Conservation (phyloP, 345 rosid species). For the Boechera divaricarpa region DNA sequence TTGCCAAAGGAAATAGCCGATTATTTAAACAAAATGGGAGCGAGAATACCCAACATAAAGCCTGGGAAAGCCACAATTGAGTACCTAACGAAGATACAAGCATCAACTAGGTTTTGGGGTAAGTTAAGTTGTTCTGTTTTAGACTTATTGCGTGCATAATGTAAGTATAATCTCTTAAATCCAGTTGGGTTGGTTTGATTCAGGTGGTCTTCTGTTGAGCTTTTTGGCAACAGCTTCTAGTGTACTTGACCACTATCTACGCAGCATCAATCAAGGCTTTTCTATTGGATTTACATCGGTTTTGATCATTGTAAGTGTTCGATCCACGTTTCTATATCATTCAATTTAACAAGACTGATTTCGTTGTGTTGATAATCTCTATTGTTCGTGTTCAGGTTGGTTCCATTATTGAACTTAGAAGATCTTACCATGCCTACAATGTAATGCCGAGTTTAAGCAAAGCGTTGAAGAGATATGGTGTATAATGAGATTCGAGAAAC, state of each 20-base stretch:
- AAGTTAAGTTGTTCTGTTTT: slow-evolving; percentile 17
- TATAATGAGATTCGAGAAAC: slow-evolving; percentile 43
- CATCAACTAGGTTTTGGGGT: slow-evolving; percentile 99
- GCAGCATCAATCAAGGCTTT: slow-evolving; percentile 78
- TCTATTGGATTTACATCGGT: slow-evolving; percentile 90
- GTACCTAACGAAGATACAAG: slow-evolving; percentile 82
- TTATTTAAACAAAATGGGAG: slow-evolving; percentile 96
- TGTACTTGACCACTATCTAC: slow-evolving; percentile 84
- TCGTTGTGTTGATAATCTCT: background rate
- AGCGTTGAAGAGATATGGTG: slow-evolving; percentile 84
- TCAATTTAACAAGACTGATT: background rate
- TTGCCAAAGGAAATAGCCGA: slow-evolving; percentile 97
- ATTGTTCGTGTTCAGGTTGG: slow-evolving; percentile 66
- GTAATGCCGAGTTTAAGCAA: slow-evolving; percentile 97
- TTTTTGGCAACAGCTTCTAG: slow-evolving; percentile 84
- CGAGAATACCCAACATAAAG: slow-evolving; percentile 92
- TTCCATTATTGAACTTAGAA: slow-evolving; percentile 90
- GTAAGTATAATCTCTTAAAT: background rate
- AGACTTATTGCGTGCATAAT: background rate
- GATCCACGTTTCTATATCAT: background rate
- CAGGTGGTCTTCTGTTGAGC: slow-evolving; percentile 88
- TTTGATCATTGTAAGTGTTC: slow-evolving; percentile 76
- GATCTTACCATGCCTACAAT: slow-evolving; percentile 96
- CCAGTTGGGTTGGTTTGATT: slow-evolving; percentile 20
- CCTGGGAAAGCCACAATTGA: slow-evolving; percentile 95